Evolutionary conservation across 169 alveolate species (phyloP), one percentile per base, ranked within the genome.

Genomic region (Cryptosporidium ubiquitum): DNA sequence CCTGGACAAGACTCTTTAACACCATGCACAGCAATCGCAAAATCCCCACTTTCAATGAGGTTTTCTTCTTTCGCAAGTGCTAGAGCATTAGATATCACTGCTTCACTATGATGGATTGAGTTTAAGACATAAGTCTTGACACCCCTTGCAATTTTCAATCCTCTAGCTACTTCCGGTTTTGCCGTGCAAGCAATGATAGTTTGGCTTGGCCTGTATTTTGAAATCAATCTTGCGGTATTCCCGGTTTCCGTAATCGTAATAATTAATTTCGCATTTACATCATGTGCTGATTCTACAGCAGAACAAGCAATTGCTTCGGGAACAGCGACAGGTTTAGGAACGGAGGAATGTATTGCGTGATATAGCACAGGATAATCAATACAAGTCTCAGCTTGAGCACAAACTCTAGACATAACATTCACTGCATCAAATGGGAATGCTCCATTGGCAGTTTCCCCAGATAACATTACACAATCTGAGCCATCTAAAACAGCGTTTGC

Each of bases 401-500:
- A 94, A 29, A 96, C 94, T 52, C 92, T 86, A 29, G 96, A 89
- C 96, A 95, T 95, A 70, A 93, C 92, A 49, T 92, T 75, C n/a
- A 95, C 96, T 60, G 96, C 94, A 31, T 91, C 95, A 1, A 93
- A 93, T 26, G 97, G 96, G 91, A 84, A 91, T 57, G 85, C 68
- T 9, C 97, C 97, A 23, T 93, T 94, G n/a, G 97, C 97, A 7
- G 97, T 93, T 74, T 94, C 97, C 6, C 97, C 97, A 51, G 96
- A 95, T 40, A 95, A 94, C 98, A 97, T 95, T 29, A 98, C 99
- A 39, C 99, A 97, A 91, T 99, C 99, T 12, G 99, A 92, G 55
- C 99, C 99, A 91, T 99, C 99, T 47, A 98, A 86, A 23, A 99
- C 99, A 1, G 99, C 99, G 91, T 98, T 99, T 73, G 99, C 99